phyloP scores from a whole-genome alignment of 2,329 filamentous ascomycete species.

The Paraconiothyrium sp. region DNA sequence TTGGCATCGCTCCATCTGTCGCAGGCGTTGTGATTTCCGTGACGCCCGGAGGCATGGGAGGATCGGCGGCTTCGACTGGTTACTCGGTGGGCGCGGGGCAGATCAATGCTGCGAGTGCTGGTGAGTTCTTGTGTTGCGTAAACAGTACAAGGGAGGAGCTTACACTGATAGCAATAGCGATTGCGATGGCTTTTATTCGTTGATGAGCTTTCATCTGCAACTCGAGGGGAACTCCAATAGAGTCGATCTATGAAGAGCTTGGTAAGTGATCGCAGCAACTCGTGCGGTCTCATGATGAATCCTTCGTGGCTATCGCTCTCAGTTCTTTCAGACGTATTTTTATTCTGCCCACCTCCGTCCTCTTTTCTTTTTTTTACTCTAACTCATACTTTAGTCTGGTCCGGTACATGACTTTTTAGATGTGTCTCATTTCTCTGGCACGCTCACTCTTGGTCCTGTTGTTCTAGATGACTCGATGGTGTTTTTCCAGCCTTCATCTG shows the following conservation, averaged over 20 bases:
- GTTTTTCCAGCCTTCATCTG: not conserved
- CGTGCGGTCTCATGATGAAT: not conserved
- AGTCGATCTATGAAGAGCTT: not conserved
- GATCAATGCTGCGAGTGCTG: constrained; percentile 11
- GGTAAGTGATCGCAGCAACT: not conserved
- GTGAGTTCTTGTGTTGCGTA: not conserved
- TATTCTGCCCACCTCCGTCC: no score
- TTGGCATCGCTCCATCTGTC: constrained; percentile 20
- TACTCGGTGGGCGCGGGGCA: not conserved
- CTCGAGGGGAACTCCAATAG: not conserved
- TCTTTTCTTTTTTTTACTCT: no score
- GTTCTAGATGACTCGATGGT: no score
- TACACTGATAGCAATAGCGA: not conserved
- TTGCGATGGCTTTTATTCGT: constrained; percentile 17
- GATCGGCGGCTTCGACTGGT: not conserved
- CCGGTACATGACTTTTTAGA: no score
- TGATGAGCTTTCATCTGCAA: not conserved
- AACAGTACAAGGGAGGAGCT: not conserved
- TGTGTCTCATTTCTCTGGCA: no score
- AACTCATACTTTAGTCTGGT: no score
- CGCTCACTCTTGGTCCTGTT: no score
- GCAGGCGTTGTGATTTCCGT: constrained; percentile 12
- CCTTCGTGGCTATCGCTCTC: not conserved
- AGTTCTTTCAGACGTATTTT: not conserved
- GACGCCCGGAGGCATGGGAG: not conserved